Percentiles rank a stretch among this genome's conserved stretches.
These are phyloP conservation scores for Myxozyma vanderwaltii DNA, from an alignment of 805 yeast genomes.

Conservation along the genomic window DNA sequence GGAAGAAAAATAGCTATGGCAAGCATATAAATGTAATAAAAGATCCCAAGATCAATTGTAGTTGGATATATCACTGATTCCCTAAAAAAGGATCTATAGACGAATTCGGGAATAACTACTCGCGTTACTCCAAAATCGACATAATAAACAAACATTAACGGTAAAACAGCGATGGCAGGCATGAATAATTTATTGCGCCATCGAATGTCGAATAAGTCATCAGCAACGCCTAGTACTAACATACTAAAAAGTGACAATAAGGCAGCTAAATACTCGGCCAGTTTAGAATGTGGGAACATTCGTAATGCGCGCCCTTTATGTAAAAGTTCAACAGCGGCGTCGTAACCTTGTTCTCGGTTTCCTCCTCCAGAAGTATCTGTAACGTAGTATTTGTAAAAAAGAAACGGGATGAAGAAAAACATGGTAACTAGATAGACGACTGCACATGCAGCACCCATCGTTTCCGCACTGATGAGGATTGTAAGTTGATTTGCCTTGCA, in stretches of 20 bases:
- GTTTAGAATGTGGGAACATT: slow-evolving; percentile 69
- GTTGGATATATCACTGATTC: slow-evolving; percentile 35
- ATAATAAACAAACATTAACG: slow-evolving; percentile 85
- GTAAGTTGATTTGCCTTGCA: background rate
- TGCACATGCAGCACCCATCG: slow-evolving; percentile 89
- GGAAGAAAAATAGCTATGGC: slow-evolving; percentile 92
- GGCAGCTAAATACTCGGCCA: slow-evolving; percentile 85
- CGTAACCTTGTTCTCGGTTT: slow-evolving; percentile 50
- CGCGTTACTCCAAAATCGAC: slow-evolving; percentile 92
- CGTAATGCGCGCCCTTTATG: slow-evolving; percentile 30
- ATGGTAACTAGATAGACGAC: slow-evolving; percentile 76
- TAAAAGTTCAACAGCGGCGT: slow-evolving; percentile 27
- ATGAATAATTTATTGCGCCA: slow-evolving; percentile 97
- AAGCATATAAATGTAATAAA: slow-evolving; percentile 89
- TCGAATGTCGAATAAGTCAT: slow-evolving; percentile 90
- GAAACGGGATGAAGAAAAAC: slow-evolving; percentile 83
- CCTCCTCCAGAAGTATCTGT: slow-evolving; percentile 63
- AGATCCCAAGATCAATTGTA: slow-evolving; percentile 68
- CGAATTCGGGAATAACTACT: slow-evolving; percentile 74
- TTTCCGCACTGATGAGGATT: slow-evolving; percentile 88
- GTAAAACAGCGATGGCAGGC: slow-evolving; percentile 93
- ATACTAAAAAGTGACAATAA: slow-evolving; percentile 81
- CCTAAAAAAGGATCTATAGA: slow-evolving; percentile 46
- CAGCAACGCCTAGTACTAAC: slow-evolving; percentile 82
- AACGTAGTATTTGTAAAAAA: slow-evolving; percentile 75